These are phyloP conservation scores for Penicillium vulpinum DNA, from an alignment of 2,329 filamentous ascomycete species.

Conservation along the genomic window DNA sequence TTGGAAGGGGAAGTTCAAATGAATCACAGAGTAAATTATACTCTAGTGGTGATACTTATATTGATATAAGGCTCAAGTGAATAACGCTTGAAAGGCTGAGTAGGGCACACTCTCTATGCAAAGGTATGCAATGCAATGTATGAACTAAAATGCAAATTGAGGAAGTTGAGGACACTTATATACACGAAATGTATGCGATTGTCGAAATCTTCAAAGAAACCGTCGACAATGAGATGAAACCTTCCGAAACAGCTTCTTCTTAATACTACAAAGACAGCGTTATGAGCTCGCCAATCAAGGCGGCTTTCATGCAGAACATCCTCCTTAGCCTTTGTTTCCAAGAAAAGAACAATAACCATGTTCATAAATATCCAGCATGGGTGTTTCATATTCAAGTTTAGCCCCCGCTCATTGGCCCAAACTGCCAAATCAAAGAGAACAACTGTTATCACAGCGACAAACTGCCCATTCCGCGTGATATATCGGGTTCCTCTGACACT, in stretches of 20 bases:
- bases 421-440: neutral
- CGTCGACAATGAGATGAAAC: conserved; percentile 18
- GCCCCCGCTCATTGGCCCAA: neutral
- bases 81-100: too few species aligned
- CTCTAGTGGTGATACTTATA: too few species aligned
- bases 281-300: neutral
- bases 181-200: conserved; percentile 9
- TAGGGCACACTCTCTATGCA: too few species aligned
- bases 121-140: too few species aligned
- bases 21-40: too few species aligned
- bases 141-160: neutral
- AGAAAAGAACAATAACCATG: conserved; percentile 6
- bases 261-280: conserved; percentile 3
- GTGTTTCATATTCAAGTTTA: conserved; percentile 2
- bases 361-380: neutral
- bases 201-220: conserved; percentile 8
- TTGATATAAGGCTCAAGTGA: neutral
- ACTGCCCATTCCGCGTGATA: conserved; percentile 18
- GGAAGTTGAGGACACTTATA: conserved; percentile 3
- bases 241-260: conserved; percentile 9
- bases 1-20: too few species aligned
- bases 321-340: conserved; percentile 11
- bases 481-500: conserved; percentile 37
- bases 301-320: neutral
- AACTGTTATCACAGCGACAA: conserved; percentile 18